Conservation (phyloP, 345 rosid genomes). For the Populus ilicifolia region DNA sequence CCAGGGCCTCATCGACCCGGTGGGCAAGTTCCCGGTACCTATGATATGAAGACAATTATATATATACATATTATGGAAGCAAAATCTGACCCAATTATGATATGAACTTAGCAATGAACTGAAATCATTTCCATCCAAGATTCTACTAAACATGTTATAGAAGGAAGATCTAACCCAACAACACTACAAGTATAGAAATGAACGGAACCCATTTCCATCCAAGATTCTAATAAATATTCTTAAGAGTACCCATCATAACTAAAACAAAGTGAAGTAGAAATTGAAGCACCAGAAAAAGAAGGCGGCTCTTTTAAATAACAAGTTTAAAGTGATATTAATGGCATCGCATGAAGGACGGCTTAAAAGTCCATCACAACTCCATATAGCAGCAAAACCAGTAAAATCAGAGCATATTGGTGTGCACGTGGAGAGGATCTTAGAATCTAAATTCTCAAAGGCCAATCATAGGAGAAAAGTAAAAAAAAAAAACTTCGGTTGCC, state of each 20-base stretch:
- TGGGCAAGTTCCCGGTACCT: conserved; percentile 31
- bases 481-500: neutral
- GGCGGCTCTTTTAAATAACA: neutral
- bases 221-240: neutral
- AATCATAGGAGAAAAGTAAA: neutral
- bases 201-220: neutral
- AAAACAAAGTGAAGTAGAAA: neutral
- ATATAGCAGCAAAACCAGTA: neutral
- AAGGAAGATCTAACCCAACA: neutral
- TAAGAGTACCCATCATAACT: neutral
- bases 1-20: conserved; percentile 32
- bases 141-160: neutral
- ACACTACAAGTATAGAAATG: neutral
- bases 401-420: neutral
- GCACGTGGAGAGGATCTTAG: neutral
- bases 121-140: neutral
- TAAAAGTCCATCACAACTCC: neutral
- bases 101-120: neutral
- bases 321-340: neutral
- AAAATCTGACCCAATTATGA: neutral
- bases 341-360: neutral
- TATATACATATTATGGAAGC: neutral
- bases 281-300: neutral
- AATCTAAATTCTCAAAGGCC: neutral
- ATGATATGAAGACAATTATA: conserved; percentile 3